phyloP scores from a whole-genome alignment of 1,284 basidiomycete species.

The Athelia psychrophila region DNA sequence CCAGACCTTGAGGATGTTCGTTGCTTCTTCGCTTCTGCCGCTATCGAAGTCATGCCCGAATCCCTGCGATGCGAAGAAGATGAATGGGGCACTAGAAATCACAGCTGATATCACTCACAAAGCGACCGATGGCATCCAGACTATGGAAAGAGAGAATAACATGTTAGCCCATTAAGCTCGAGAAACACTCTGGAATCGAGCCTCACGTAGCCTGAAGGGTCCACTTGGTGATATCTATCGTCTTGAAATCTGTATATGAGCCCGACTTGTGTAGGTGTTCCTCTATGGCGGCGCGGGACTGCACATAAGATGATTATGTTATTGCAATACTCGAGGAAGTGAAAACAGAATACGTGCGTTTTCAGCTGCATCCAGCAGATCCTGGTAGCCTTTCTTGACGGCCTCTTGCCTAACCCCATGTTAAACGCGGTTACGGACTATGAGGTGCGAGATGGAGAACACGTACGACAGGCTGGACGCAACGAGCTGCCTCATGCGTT shows the following conservation, averaged over 20 bases:
- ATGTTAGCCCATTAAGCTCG: too few relatives aligned
- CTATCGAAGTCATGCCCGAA: slow-evolving; percentile 23
- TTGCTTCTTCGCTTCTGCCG: slow-evolving; percentile 19
- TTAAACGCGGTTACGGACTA: too few relatives aligned
- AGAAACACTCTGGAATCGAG: slow-evolving; percentile 14
- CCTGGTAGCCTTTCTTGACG: slow-evolving; percentile 10
- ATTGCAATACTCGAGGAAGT: neutral
- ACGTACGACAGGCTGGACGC: slow-evolving; percentile 21
- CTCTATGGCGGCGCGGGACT: neutral
- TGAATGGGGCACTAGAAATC: slow-evolving; percentile 7
- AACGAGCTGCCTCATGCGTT: slow-evolving; percentile 22
- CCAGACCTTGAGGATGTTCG: slow-evolving; percentile 14
- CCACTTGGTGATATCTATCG: too few relatives aligned
- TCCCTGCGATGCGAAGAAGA: neutral
- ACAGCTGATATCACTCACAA: neutral
- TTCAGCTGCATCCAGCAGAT: neutral
- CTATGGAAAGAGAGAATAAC: slow-evolving; percentile 1
- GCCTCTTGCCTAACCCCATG: slow-evolving; percentile 6
- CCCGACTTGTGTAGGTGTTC: neutral
- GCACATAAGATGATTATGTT: neutral
- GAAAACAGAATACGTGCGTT: neutral
- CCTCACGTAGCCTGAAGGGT: too few relatives aligned
- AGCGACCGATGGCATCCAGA: slow-evolving; percentile 18
- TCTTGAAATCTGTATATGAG: too few relatives aligned
- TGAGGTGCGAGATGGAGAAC: neutral